These are phyloP conservation scores for Pholiota conissans DNA, from an alignment of 768 basidiomycete species.

Conservation along the genomic window DNA sequence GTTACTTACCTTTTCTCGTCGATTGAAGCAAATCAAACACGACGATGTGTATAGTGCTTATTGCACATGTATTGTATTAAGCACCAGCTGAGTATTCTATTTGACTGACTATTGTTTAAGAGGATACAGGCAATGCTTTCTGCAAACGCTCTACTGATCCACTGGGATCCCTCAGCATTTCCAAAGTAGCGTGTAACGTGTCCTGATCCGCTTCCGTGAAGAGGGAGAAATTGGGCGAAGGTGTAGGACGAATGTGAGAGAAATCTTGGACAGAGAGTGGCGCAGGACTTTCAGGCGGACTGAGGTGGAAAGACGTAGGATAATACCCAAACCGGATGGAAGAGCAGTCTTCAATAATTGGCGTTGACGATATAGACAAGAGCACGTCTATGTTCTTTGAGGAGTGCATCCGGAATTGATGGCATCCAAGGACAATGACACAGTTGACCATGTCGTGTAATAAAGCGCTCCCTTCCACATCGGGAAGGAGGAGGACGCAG, in stretches of 20 bases:
- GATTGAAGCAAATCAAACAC: no score
- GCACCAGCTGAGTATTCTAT: no score
- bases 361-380: conserved; percentile 66
- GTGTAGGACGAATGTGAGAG: conserved; percentile 74
- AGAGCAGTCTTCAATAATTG: conserved; percentile 78
- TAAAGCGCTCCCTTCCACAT: conserved; percentile 69
- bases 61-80: no score
- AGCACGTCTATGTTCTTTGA: conserved; percentile 66
- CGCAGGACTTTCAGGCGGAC: conserved; percentile 19
- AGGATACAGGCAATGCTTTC: no score
- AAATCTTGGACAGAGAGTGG: conserved; percentile 75
- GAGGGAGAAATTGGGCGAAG: conserved; percentile 76
- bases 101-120: no score
- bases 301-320: conserved; percentile 37
- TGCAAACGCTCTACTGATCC: neutral
- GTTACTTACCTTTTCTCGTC: no score
- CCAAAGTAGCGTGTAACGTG: conserved; percentile 4
- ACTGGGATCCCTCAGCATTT: neutral
- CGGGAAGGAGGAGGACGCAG: conserved; percentile 66
- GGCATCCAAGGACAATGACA: conserved; percentile 70
- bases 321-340: conserved; percentile 65
- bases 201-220: conserved; percentile 21
- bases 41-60: no score
- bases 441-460: conserved; percentile 64
- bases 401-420: conserved; percentile 92